Conservation (phyloP, 2,329 filamentous ascomycete species). For the Cyanodermella asteris region DNA sequence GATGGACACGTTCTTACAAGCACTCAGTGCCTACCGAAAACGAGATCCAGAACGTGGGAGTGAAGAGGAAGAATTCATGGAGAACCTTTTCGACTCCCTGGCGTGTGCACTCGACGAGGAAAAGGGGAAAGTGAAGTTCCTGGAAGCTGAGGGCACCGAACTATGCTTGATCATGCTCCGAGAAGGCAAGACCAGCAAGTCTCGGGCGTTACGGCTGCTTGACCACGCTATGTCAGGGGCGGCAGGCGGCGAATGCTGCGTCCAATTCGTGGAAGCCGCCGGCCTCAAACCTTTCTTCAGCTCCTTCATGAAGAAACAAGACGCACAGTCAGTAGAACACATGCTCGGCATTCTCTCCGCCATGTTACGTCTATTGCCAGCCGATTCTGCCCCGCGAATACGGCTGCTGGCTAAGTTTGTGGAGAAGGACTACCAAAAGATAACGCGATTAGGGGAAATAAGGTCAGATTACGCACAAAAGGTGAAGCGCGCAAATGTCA, state of each 20-base stretch:
- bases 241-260: conserved; percentile 42
- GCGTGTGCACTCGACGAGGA: conserved; percentile 59
- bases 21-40: conserved; percentile 66
- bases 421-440: conserved; percentile 81
- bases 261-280: conserved; percentile 56
- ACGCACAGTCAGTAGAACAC: conserved; percentile 49
- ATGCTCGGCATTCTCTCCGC: conserved; percentile 67
- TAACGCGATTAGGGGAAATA: conserved; percentile 46
- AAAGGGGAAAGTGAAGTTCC: conserved; percentile 55
- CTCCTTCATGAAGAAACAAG: conserved; percentile 66
- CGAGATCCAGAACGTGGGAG: conserved; percentile 66
- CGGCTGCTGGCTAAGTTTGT: conserved; percentile 82
- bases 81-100: conserved; percentile 76
- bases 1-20: conserved; percentile 58
- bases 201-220: conserved; percentile 54
- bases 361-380: conserved; percentile 58
- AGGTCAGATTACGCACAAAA: conserved; percentile 47
- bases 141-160: conserved; percentile 82
- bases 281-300: conserved; percentile 72
- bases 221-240: conserved; percentile 54
- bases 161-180: conserved; percentile 79
- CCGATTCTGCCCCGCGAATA: conserved; percentile 56
- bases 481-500: conserved; percentile 38
- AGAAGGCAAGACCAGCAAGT: conserved; percentile 66
- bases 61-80: conserved; percentile 84